Evolutionary conservation across 352 stramenopile species (phyloP).

Genomic region (Plasmopara muralis): DNA sequence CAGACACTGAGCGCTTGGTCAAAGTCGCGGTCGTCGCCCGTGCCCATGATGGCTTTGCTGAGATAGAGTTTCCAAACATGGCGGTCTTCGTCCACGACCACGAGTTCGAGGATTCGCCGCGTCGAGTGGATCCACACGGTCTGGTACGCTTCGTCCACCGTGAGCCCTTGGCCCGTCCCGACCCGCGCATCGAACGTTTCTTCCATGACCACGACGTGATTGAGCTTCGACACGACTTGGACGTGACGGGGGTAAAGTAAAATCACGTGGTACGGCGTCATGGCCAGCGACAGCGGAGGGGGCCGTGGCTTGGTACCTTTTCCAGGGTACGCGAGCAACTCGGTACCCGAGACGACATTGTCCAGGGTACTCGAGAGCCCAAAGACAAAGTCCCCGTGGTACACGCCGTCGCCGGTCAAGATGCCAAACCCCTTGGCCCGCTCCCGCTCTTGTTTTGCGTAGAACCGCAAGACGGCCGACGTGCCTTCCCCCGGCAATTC

Average conservation of each 20-base stretch:
- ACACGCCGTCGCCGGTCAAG: slow-evolving; percentile 85
- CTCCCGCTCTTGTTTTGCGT: slow-evolving; percentile 71
- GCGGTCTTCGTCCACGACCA: slow-evolving; percentile 84
- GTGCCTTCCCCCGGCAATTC: slow-evolving; percentile 85
- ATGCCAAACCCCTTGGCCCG: slow-evolving; percentile 86
- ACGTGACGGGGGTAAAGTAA: slow-evolving; percentile 77
- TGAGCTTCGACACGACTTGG: slow-evolving; percentile 84
- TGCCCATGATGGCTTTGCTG: slow-evolving; percentile 73
- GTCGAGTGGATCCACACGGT: slow-evolving; percentile 81
- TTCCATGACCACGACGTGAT: slow-evolving; percentile 80
- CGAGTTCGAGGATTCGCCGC: slow-evolving; percentile 69
- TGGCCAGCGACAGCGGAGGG: slow-evolving; percentile 74
- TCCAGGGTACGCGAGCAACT: slow-evolving; percentile 63
- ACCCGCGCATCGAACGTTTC: slow-evolving; percentile 75
- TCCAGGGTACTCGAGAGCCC: slow-evolving; percentile 64
- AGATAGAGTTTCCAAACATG: slow-evolving; percentile 90
- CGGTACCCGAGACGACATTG: slow-evolving; percentile 70
- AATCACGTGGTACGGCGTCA: slow-evolving; percentile 91
- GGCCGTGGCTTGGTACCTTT: slow-evolving; percentile 49
- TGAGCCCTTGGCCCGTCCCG: slow-evolving; percentile 56
- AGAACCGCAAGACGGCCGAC: slow-evolving; percentile 72
- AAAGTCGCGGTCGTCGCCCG: slow-evolving; percentile 79
- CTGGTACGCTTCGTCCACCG: slow-evolving; percentile 71
- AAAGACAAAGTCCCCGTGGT: slow-evolving; percentile 85
- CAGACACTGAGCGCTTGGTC: slow-evolving; percentile 83